Percentiles rank a stretch among this genome's conserved stretches.
Evolutionary conservation across 176 grass and related monocot genomes (phyloP).

Genomic region (Poa pratensis): DNA sequence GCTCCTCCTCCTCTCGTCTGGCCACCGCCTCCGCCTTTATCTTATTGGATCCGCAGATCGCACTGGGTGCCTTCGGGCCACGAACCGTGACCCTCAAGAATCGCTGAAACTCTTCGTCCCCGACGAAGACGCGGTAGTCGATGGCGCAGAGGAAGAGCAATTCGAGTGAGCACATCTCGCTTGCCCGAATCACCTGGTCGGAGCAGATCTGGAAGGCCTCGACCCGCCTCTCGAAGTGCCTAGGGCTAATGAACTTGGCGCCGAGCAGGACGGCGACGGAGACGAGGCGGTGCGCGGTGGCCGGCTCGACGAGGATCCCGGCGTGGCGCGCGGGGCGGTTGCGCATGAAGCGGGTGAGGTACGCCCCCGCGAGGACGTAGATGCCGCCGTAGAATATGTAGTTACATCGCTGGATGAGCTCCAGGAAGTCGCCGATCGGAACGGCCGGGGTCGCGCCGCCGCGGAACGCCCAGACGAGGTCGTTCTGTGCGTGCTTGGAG

Average conservation of each 20-base stretch:
- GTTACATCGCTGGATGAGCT: neutral
- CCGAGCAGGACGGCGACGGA: neutral
- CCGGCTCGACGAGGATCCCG: neutral
- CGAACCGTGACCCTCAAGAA: neutral
- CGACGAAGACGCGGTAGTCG: neutral
- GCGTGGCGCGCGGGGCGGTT: neutral
- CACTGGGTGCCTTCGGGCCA: neutral
- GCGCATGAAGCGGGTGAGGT: conserved; percentile 9
- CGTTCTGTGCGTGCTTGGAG: neutral
- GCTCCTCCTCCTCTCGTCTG: neutral
- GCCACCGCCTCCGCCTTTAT: neutral
- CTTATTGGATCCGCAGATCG: neutral
- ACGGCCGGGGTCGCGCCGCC: neutral
- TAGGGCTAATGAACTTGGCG: neutral
- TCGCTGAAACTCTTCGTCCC: neutral
- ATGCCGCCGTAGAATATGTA: neutral
- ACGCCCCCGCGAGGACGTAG: conserved; percentile 6
- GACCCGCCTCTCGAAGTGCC: neutral
- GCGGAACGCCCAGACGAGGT: neutral
- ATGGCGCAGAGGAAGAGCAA: neutral
- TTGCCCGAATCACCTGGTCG: neutral
- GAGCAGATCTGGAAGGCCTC: neutral
- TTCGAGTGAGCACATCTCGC: neutral
- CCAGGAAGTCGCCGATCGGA: neutral
- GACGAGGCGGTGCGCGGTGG: conserved; percentile 5